Evolutionary conservation across 495 filamentous ascomycete species (phyloP).

Genomic region (Podospora australis): DNA sequence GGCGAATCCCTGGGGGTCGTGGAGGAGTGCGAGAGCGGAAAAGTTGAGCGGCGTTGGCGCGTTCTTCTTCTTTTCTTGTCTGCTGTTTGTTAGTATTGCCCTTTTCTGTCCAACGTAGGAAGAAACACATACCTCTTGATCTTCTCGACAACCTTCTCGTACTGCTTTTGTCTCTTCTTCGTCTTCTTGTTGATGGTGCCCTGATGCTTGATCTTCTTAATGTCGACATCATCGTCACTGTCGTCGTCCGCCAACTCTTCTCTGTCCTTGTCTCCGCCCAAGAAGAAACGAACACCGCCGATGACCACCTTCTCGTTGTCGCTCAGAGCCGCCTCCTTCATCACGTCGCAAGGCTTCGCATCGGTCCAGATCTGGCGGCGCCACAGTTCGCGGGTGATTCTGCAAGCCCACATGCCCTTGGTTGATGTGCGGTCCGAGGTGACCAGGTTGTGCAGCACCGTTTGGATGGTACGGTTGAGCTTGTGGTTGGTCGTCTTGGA

Average conservation of each 20-base stretch:
- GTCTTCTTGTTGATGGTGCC: constrained; percentile 91
- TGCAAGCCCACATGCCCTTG: constrained; percentile 82
- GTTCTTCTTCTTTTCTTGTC: constrained; percentile 80
- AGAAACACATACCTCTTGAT: constrained; percentile 40
- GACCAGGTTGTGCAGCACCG: constrained; percentile 83
- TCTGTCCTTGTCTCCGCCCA: constrained; percentile 89
- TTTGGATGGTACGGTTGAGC: constrained; percentile 88
- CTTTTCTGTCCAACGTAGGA: not conserved
- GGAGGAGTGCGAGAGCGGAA: constrained; percentile 85
- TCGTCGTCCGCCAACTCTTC: constrained; percentile 87
- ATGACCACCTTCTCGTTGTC: constrained; percentile 85
- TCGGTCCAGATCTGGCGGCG: constrained; percentile 35
- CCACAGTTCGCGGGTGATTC: constrained; percentile 36
- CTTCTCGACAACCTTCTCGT: constrained; percentile 71
- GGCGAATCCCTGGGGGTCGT: constrained; percentile 93
- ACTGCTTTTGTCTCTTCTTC: constrained; percentile 70
- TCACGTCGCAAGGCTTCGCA: constrained; percentile 84
- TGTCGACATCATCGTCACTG: constrained; percentile 74
- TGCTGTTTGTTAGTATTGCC: constrained; percentile 29
- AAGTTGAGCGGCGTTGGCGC: constrained; percentile 87
- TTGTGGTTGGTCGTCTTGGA: constrained; percentile 79
- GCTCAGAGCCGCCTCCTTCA: constrained; percentile 80
- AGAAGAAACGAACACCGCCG: constrained; percentile 86
- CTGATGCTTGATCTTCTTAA: constrained; percentile 76
- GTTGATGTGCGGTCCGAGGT: constrained; percentile 74